Evolutionary conservation across 108 stramenopile species (phyloP).

Genomic region (Cyclotella choctawhatcheeana): DNA sequence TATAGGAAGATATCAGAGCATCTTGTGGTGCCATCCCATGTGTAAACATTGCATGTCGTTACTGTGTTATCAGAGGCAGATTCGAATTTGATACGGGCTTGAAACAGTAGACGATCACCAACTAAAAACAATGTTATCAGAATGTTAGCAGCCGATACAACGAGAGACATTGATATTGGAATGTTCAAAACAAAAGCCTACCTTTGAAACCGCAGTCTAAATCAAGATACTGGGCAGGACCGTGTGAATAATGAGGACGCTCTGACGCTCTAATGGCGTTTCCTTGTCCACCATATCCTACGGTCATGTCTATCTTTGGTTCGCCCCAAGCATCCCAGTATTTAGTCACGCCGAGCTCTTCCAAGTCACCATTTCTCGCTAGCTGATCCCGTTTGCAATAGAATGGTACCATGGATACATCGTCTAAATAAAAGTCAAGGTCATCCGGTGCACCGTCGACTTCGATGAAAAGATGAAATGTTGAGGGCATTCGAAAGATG

Average conservation of each 20-base stretch:
- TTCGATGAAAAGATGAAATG: conserved; percentile 25
- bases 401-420: conserved; percentile 27
- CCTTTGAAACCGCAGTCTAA: conserved; percentile 25
- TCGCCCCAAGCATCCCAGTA: conserved; percentile 46
- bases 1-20: conserved; percentile 42
- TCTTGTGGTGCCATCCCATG: conserved; percentile 31
- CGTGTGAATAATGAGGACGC: conserved; percentile 31
- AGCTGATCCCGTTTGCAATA: conserved; percentile 25
- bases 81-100: conserved; percentile 32
- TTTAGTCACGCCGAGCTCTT: conserved; percentile 30
- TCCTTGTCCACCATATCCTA: conserved; percentile 37
- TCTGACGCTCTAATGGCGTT: conserved; percentile 25
- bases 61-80: conserved; percentile 7
- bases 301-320: conserved; percentile 4
- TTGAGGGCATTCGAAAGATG: conserved; percentile 35
- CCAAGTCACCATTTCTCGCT: conserved; percentile 35
- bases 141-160: not conserved
- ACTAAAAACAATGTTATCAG: not conserved
- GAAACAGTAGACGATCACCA: conserved; percentile 42
- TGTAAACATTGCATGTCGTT: conserved; percentile 28
- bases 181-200: not conserved
- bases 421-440: conserved; percentile 27
- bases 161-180: not conserved
- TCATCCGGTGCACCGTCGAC: conserved; percentile 40
- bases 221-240: conserved; percentile 35